Base-by-base conservation (phyloP, 345 rosid genomes). In the Camelina neglecta region DNA sequence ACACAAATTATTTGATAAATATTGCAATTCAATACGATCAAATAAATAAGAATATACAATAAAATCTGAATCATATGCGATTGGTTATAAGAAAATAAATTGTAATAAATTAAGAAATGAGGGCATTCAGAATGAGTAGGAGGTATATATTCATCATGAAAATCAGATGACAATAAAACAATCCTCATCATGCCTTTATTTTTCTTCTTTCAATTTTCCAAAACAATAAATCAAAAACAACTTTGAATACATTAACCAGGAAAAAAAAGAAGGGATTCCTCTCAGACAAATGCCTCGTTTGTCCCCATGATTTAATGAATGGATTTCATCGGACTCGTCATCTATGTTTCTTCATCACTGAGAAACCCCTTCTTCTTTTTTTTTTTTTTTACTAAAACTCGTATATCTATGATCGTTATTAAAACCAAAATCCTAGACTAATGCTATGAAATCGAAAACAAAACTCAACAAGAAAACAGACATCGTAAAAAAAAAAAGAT, bases 201-300 rank as follows among this genome's bases (percentile, higher is more conserved):
- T 0, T 47, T 47, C 31, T 48, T 5, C 3, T 20, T n/a, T 11
- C 21, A 4, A 0, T 0, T 8, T 6, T 12, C 1, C 15, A 47
- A 54, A 13, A 3, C 18, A 18, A 18, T 18, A 18, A 38, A 8
- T 2, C 2, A 35, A 36, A 38, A 38, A 38, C 2, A 7, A 2
- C 42, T 45, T 73, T 5, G 2, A 61, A 69, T 60, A 7, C 0
- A 8, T 18, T 33, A 5, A 60, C 8, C 2, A 11, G 3, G 2
- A 6, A 15, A 4, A n/a, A 29, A 4, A 12, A 29, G 13, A 31
- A 44, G 7, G 50, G 74, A 67, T 69, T 80, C 71, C 90, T 82
- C 92, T 88, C 92, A 76, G 86, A 81, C 92, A 88, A 88, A 85
- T 85, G 92, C 90, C 92, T 88, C 92, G 83, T 74, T 80, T 83